Evolutionary conservation across 225 moss, liverwort and hornwort species (phyloP), one percentile per base, ranked within the genome.

Genomic region (Thuidium tamariscinum): DNA sequence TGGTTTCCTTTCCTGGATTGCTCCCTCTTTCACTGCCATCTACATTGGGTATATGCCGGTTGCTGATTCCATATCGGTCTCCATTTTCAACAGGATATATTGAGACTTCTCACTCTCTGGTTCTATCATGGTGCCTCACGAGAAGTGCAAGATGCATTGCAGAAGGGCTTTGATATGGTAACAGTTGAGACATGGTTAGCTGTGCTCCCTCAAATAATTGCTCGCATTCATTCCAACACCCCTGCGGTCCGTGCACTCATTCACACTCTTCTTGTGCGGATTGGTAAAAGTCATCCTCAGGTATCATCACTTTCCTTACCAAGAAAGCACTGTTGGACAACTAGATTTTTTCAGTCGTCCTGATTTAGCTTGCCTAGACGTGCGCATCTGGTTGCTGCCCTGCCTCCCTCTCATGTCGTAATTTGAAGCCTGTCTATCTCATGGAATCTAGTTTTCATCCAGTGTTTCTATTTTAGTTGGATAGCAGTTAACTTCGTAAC

Each of bases 41-140:
- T 60, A 20, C 15, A 51, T 78, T 52, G 52, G 82, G 37, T 60
- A 46, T 36, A 37, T 46, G 27, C 59, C 36, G 48, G 67, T 88
- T 86, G 42, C 66, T 83, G 49, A 89, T 75, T 73, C 25, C 78
- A 32, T 63, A 10, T 52, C 7, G 56, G 52, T 86, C 86, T 48
- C 66, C n/a, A 41, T 88, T 77, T 73, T 57, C 74, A 77, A 78
- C 95, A 97, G 97, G 99, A 99, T 89, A 99, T 99, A 84, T 87
- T 99, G 89, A 95, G 99, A 90, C 93, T 99, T 32, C 99, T 99
- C 73, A 99, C 99, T 11, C 90, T 99, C 54, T 99, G 99, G 99
- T 99, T 99, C 88, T 95, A 92, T 89, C 96, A 99, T 74, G 97
- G 99, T 80, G 95, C 95, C 82, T 95, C 94, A 77, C 71, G 83